Base-by-base conservation (phyloP, 148 eudicot genomes). In the Salicornia ramosissima region DNA sequence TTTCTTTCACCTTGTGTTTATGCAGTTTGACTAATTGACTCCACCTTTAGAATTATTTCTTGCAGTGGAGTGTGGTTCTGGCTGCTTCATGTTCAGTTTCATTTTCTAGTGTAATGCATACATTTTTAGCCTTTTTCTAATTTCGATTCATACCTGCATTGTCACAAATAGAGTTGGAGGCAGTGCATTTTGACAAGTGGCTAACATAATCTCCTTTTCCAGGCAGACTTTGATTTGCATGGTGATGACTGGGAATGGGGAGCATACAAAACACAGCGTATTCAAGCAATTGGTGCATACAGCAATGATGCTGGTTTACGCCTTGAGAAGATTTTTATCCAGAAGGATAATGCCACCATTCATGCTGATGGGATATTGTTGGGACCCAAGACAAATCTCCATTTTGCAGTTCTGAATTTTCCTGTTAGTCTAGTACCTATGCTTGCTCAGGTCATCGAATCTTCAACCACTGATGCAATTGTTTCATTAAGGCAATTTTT, bases 211-310 rank as follows among this genome's bases (percentile, higher is more conserved):
- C 30, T 70, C 19, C 52, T 3, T 39, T 77, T 75, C 51, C 82
- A 95, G 99, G 99, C 97, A 43, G 99, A 91, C 31, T 95, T 95
- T 72, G 99, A 95, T 83, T 87, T 95, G 74, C 93, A 83, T 72
- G 99, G 99, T 59, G 99, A 95, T 59, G 99, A 95, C 70, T 95
- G 99, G 99, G 99, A 95, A 74, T 95, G 99, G 99, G 99, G 99
- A 71, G 75, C 87, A 43, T 95, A 95, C 77, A 86, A 87, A 72
- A 91, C 96, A 70, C 99, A 91, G 82, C 97, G 88, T 64, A 92
- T 95, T 78, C 84, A 87, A 72, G 97, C 97, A 68, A 88, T 93
- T 75, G 99, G 99, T 61, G 88, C 91, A 68, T 95, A 95, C 85
- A 95, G 90, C 86, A 87, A 87, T 76, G 97, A 87, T 78, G 99